Evolutionary conservation across 345 rosid species (phyloP).

Genomic region (Salix caprea): DNA sequence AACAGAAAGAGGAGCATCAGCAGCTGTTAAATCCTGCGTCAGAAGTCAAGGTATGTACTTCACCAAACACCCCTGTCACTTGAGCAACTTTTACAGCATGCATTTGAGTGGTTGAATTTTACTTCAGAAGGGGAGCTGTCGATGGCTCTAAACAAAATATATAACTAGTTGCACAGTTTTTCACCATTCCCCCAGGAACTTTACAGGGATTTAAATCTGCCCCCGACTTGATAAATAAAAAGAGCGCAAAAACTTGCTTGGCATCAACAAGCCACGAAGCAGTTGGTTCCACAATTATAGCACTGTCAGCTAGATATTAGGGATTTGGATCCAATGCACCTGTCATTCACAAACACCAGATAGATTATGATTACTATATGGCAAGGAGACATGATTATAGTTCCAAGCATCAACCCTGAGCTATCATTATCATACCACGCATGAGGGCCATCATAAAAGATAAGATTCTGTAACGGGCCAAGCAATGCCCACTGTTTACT

Average conservation of each 20-base stretch:
- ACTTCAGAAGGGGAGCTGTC: not conserved
- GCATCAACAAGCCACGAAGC: not conserved
- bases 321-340: not conserved
- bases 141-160: not conserved
- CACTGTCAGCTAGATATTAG: not conserved
- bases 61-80: not conserved
- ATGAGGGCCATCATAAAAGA: not conserved
- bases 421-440: not conserved
- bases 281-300: not conserved
- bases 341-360: not conserved
- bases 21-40: constrained; percentile 52
- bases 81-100: not conserved
- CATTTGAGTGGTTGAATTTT: not conserved
- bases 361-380: not conserved
- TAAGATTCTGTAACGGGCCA: not conserved
- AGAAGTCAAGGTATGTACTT: constrained; percentile 53
- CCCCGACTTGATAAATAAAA: too few species aligned
- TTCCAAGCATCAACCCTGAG: not conserved
- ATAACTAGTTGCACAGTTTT: not conserved
- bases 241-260: not conserved
- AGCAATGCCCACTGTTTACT: not conserved
- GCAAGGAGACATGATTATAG: not conserved
- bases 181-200: not conserved
- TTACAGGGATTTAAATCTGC: not conserved
- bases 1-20: constrained; percentile 49